phyloP scores from a whole-genome alignment of 768 basidiomycete species.

The Cystobasidium onofrii region DNA sequence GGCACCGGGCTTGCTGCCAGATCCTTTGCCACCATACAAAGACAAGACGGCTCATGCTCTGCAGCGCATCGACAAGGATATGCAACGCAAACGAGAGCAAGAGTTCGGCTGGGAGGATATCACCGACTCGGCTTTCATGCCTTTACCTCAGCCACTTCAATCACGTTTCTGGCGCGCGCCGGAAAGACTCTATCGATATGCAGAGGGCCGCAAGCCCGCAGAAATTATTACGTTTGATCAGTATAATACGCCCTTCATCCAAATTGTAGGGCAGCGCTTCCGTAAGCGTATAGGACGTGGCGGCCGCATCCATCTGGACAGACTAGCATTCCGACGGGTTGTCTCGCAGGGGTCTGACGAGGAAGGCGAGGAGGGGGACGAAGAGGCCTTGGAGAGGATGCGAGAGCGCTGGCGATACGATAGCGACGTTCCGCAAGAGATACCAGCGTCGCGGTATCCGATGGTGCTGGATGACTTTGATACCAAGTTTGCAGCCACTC shows the following conservation, averaged over 20 bases:
- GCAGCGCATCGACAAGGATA: constrained; percentile 57
- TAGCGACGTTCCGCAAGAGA: constrained; percentile 36
- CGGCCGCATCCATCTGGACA: constrained; percentile 67
- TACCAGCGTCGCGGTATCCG: constrained; percentile 36
- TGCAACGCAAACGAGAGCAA: constrained; percentile 59
- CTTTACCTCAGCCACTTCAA: constrained; percentile 54
- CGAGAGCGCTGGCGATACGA: constrained; percentile 39
- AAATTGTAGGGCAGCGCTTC: constrained; percentile 47
- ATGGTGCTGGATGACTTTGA: constrained; percentile 39
- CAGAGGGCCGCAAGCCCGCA: constrained; percentile 30
- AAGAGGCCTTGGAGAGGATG: constrained; percentile 16
- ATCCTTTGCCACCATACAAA: constrained; percentile 44
- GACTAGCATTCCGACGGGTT: constrained; percentile 43
- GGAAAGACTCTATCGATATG: constrained; percentile 50
- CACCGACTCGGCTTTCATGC: constrained; percentile 72
- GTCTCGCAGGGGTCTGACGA: background rate
- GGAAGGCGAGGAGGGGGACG: constrained; percentile 37
- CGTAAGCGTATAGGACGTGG: constrained; percentile 75
- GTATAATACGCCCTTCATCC: constrained; percentile 46
- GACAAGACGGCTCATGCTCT: constrained; percentile 59
- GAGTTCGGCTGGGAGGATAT: constrained; percentile 80
- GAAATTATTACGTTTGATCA: constrained; percentile 34
- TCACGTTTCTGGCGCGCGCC: constrained; percentile 44
- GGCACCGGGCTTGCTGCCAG: constrained; percentile 41
- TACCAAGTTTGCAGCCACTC: background rate